Percentiles rank a stretch among this genome's conserved stretches.
These are phyloP conservation scores for Diutina ranongensis DNA, from an alignment of 1,139 yeast species.

Conservation along the genomic window DNA sequence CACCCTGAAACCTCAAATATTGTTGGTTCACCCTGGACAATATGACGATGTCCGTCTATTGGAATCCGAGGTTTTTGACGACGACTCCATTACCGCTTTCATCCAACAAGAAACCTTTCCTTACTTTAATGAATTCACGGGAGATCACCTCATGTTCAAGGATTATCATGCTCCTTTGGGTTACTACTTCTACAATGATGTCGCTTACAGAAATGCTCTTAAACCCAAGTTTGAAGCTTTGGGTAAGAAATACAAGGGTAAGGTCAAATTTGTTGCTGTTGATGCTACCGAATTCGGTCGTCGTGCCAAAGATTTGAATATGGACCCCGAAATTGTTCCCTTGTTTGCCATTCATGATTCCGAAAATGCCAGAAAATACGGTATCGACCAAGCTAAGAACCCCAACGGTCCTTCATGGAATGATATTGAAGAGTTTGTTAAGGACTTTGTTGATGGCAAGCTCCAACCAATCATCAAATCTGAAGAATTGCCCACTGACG, in stretches of 20 bases:
- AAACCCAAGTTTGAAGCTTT: constrained; percentile 42
- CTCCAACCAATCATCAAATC: constrained; percentile 70
- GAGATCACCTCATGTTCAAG: constrained; percentile 68
- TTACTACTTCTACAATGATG: constrained; percentile 70
- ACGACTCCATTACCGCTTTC: constrained; percentile 39
- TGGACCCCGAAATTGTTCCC: constrained; percentile 76
- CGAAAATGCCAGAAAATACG: constrained; percentile 59
- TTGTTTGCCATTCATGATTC: constrained; percentile 80
- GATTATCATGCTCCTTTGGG: constrained; percentile 67
- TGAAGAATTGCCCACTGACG: constrained; percentile 64
- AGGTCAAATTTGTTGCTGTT: constrained; percentile 76
- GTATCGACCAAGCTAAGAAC: constrained; percentile 37
- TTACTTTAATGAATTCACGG: constrained; percentile 81
- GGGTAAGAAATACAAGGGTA: constrained; percentile 71
- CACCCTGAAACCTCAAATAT: constrained; percentile 33
- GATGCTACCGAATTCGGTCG: constrained; percentile 74
- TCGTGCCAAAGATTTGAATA: constrained; percentile 82
- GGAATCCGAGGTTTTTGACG: constrained; percentile 12
- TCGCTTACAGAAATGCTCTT: constrained; percentile 53
- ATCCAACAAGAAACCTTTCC: constrained; percentile 68
- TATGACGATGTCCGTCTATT: constrained; percentile 22
- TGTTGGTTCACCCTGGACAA: constrained; percentile 30
- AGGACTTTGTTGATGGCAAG: constrained; percentile 51
- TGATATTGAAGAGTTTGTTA: constrained; percentile 48
- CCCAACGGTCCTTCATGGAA: constrained; percentile 31